Percentiles rank a stretch among this genome's conserved stretches.
phyloP scores from a whole-genome alignment of 495 filamentous ascomycete genomes.

The Hyaloscypha hepaticicola region DNA sequence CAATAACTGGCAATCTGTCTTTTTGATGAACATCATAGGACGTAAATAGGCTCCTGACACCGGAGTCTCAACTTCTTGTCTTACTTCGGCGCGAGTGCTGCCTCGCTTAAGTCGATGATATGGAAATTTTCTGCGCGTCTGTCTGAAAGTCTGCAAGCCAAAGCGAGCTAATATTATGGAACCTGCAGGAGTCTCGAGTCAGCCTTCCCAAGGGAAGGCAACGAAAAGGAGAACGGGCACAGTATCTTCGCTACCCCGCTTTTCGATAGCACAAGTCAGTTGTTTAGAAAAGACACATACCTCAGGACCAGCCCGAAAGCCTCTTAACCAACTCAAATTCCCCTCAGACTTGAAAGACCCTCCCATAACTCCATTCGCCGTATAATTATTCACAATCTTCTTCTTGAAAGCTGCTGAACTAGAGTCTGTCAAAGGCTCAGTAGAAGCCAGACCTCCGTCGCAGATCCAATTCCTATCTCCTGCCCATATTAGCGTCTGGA shows the following conservation, averaged over 20 bases:
- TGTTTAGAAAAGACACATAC: slow-evolving; percentile 37
- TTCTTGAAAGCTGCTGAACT: slow-evolving; percentile 40
- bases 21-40: too few relatives aligned
- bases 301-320: slow-evolving; percentile 53
- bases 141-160: slow-evolving; percentile 50
- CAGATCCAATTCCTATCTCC: slow-evolving; percentile 57
- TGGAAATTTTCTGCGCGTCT: slow-evolving; percentile 42
- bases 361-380: slow-evolving; percentile 43
- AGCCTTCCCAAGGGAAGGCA: neutral
- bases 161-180: slow-evolving; percentile 13
- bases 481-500: slow-evolving; percentile 52
- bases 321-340: slow-evolving; percentile 50
- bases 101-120: slow-evolving; percentile 35
- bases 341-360: slow-evolving; percentile 51
- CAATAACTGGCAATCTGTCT: too few relatives aligned
- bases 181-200: neutral
- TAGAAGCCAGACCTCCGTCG: slow-evolving; percentile 47
- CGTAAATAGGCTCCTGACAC: neutral
- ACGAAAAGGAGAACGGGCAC: too few relatives aligned
- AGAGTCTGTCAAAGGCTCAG: slow-evolving; percentile 42
- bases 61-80: neutral
- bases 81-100: neutral
- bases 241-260: too few relatives aligned
- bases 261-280: too few relatives aligned
- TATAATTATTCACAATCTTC: slow-evolving; percentile 43